Evolutionary conservation across 2,329 filamentous ascomycete species (phyloP).

Genomic region (Zasmidium angulare): DNA sequence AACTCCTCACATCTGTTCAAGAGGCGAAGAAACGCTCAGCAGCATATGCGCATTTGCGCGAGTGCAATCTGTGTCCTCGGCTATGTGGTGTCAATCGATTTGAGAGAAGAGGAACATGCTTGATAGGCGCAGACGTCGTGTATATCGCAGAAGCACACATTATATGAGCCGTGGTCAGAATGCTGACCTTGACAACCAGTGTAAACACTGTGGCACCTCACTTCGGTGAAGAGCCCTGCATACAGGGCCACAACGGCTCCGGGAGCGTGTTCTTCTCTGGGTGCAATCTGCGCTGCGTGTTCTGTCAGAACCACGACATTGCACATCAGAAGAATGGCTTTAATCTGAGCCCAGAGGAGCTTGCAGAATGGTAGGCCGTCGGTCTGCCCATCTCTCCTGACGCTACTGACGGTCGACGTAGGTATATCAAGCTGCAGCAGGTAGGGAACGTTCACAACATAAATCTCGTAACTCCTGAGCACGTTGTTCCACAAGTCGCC

Average conservation of each 20-base stretch:
- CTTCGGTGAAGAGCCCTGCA: slow-evolving; percentile 80
- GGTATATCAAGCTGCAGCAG: slow-evolving; percentile 74
- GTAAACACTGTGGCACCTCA: slow-evolving; percentile 84
- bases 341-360: slow-evolving; percentile 73
- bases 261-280: slow-evolving; percentile 81
- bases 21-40: slow-evolving; percentile 70
- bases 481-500: slow-evolving; percentile 80
- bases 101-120: slow-evolving; percentile 72
- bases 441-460: slow-evolving; percentile 85
- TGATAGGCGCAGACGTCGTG: slow-evolving; percentile 72
- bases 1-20: slow-evolving; percentile 65
- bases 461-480: slow-evolving; percentile 83
- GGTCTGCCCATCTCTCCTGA: background rate
- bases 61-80: slow-evolving; percentile 80
- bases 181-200: background rate
- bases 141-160: background rate
- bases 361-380: slow-evolving; percentile 65
- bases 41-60: slow-evolving; percentile 71
- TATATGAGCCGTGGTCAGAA: background rate
- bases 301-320: slow-evolving; percentile 82
- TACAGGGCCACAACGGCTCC: slow-evolving; percentile 78
- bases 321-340: slow-evolving; percentile 78
- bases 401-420: slow-evolving; percentile 36
- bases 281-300: slow-evolving; percentile 71
- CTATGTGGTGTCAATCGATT: slow-evolving; percentile 79